Evolutionary conservation across 1,139 yeast genomes (phyloP), one percentile per base, ranked within the genome.

Genomic region (Meyerozyma elateridarum): DNA sequence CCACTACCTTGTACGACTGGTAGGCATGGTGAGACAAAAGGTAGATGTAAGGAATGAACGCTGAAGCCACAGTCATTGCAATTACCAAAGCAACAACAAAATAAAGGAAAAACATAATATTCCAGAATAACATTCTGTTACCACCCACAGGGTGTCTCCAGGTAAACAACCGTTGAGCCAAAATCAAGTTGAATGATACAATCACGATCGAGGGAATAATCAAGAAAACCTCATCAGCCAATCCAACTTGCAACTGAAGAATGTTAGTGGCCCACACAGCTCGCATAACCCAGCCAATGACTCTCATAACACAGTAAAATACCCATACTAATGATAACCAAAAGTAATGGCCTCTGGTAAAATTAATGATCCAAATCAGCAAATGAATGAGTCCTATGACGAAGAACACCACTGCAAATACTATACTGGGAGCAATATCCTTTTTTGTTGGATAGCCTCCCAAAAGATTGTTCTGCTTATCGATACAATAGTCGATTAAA

Each of bases 61-160:
- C 56, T 1, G 64, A 59, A 15, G 54, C 44, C 31, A 64, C 49
- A 5, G 69, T 59, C 36, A 62, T 45, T 11, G 46, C 59, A 26
- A 65, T 46, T 25, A 65, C 50, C 8, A 54, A 45, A 4, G 41
- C 34, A 21, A 65, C 70, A 17, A 61, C 40, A 4, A 36, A 41
- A 40, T 65, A 65, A 36, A 59, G 46, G 1, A 37, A 36, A 28
- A 54, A 45, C 71, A 65, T 65, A 32, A 53, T 39, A 32, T 49
- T 37, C 59, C 64, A 63, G 41, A 65, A 65, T 28, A 64, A 44
- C 29, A 40, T 47, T 30, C 70, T 44, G 17, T 64, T 57, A 39
- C 72, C 72, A 35, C 71, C 71, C 3, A 64, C 71, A 9, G 72
- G 72, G 46, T 65, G 72, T 48, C 72, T 54, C 71, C 71, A 65